These are phyloP conservation scores for Magnolia kwangsiensis DNA, from an alignment of 164 flowering plant species.

Conservation along the genomic window DNA sequence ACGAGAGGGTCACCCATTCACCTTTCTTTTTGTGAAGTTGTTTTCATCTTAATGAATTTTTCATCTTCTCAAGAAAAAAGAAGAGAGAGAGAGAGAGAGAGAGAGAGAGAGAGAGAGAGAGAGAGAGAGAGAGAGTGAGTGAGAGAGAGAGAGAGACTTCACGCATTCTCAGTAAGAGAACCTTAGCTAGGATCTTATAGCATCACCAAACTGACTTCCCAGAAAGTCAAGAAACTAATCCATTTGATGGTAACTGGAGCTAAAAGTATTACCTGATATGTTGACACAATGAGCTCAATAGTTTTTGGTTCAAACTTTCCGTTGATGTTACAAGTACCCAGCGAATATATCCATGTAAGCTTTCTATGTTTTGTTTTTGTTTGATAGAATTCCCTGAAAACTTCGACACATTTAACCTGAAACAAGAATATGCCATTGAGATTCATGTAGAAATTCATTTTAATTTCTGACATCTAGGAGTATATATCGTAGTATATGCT, in stretches of 20 bases:
- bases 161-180: too few relatives aligned
- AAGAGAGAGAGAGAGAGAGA: too few relatives aligned
- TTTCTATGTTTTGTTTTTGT: constrained; percentile 85
- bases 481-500: neutral
- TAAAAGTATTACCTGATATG: constrained; percentile 65
- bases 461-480: neutral
- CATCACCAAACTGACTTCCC: neutral
- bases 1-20: too few relatives aligned
- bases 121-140: too few relatives aligned
- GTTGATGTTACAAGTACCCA: constrained; percentile 77
- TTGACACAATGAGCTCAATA: constrained; percentile 77
- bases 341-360: constrained; percentile 89
- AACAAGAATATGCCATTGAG: constrained; percentile 32
- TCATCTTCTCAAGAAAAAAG: too few relatives aligned
- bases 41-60: too few relatives aligned
- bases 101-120: too few relatives aligned
- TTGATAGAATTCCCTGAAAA: constrained; percentile 76
- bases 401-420: constrained; percentile 79
- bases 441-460: neutral
- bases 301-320: constrained; percentile 81
- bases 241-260: neutral
- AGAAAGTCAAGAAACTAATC: neutral
- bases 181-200: too few relatives aligned
- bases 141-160: too few relatives aligned
- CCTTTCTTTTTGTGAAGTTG: too few relatives aligned